Percentiles rank a stretch among this genome's conserved stretches.
These are phyloP conservation scores for Manihot esculenta DNA, from an alignment of 441 rosid genomes.

Conservation along the genomic window DNA sequence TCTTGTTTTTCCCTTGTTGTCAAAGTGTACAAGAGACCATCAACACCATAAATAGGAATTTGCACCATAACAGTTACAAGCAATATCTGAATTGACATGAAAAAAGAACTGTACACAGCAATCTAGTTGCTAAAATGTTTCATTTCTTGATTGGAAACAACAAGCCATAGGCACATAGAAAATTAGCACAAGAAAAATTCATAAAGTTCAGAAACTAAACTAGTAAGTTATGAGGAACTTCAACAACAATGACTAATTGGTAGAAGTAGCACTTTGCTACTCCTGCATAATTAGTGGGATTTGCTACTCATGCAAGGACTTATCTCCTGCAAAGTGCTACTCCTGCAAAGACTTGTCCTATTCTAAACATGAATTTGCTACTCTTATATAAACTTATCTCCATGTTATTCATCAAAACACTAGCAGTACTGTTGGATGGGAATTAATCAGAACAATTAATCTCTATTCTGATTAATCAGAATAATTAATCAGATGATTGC, in stretches of 20 bases:
- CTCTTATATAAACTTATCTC: too few relatives aligned
- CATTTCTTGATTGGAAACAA: slow-evolving; percentile 40
- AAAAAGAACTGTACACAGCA: slow-evolving; percentile 33
- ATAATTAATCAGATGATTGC: too few relatives aligned
- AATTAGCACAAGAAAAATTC: slow-evolving; percentile 43
- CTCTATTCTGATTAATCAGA: too few relatives aligned
- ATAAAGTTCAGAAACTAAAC: slow-evolving; percentile 34
- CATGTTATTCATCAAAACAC: too few relatives aligned
- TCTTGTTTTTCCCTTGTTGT: slow-evolving; percentile 20
- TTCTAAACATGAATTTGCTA: too few relatives aligned
- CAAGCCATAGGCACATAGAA: slow-evolving; percentile 41
- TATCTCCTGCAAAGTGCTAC: too few relatives aligned
- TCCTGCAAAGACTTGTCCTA: too few relatives aligned
- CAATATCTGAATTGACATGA: slow-evolving; percentile 26
- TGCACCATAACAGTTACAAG: slow-evolving; percentile 14
- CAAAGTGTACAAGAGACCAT: slow-evolving; percentile 29
- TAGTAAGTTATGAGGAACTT: slow-evolving; percentile 36
- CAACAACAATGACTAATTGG: slow-evolving; percentile 24
- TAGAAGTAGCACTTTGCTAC: slow-evolving; percentile 19
- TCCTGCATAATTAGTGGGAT: too few relatives aligned
- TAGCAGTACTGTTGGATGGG: too few relatives aligned
- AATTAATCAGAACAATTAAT: too few relatives aligned
- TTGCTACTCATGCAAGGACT: too few relatives aligned
- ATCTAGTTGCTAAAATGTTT: slow-evolving; percentile 37
- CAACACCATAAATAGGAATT: slow-evolving; percentile 21